Evolutionary conservation across 176 grass and related monocot genomes (phyloP), one percentile per base, ranked within the genome.

Genomic region (Oryza punctata): DNA sequence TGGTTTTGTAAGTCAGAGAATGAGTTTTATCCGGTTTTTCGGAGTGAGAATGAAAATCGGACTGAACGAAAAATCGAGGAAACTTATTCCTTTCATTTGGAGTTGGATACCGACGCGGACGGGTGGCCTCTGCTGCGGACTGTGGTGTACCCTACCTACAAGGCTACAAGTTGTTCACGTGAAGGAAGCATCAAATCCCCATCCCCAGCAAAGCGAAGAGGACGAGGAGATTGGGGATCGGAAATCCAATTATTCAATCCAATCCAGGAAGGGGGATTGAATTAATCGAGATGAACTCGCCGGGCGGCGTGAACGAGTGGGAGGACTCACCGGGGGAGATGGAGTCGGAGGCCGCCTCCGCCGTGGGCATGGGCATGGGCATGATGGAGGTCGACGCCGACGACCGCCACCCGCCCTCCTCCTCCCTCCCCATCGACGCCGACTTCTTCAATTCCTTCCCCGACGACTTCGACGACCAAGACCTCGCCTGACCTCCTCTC

Each of bases 381-480:
- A 88, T 88, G 68, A 93, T 88, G 91, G 91, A 94, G 85, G 88
- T 90, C 15, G 91, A 93, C 69, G 69, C 84, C 63, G 88, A 90
- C 63, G 85, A 80, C 63, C 70, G 61, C 12, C 10, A 12, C 38
- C 71, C 68, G 25, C 15, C 47, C 44, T 14, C 67, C 44, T 14
- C 67, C 23, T 40, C 60, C 21, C 65, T 85, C n/a, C 76, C 84
- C 50, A 26, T 67, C 43, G 85, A 94, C 82, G 85, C 79, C 65
- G 85, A 90, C 66, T 94, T 94, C 91, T 90, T 94, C 85, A 90
- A 88, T 82, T 87, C 79, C 78, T 90, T 94, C 79, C 27, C 65
- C 50, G 91, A 94, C 69, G 91, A 94, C 75, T 94, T 94, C 85
- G 78, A 94, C 69, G 85, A 90, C 75, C 70, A 85, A 16, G 91